Evolutionary conservation across 192 early-diverging fungal species (phyloP).

Genomic region (Gorgonomyces haynaldii): DNA sequence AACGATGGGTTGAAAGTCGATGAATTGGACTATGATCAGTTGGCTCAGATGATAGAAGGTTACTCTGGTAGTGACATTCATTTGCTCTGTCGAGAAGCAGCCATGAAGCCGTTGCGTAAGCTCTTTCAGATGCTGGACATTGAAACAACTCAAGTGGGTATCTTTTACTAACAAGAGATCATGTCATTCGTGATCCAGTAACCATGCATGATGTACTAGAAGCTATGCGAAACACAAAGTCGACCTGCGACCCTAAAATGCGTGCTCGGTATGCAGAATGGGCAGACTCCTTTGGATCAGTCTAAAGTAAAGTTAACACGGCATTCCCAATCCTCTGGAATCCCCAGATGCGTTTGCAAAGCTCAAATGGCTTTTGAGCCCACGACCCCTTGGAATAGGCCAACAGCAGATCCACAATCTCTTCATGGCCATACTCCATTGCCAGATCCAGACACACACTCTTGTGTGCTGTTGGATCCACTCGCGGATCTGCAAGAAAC

Average conservation of each 20-base stretch:
- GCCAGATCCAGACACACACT: not conserved
- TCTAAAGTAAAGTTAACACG: too few relatives aligned
- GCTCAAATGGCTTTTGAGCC: too few relatives aligned
- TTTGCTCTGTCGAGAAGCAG: slow-evolving; percentile 42
- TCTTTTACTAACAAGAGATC: not conserved
- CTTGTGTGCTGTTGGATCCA: not conserved
- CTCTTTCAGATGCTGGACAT: slow-evolving; percentile 37
- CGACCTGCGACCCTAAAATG: slow-evolving; percentile 11
- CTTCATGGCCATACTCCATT: not conserved
- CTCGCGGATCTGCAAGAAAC: not conserved
- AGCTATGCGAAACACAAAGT: slow-evolving; percentile 17
- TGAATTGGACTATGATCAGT: slow-evolving; percentile 23
- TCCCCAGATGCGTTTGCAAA: too few relatives aligned
- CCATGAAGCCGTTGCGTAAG: slow-evolving; percentile 38
- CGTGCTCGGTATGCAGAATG: slow-evolving; percentile 19
- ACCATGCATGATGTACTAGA: slow-evolving; percentile 14
- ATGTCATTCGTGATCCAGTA: slow-evolving; percentile 6
- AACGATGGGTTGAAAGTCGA: slow-evolving; percentile 16
- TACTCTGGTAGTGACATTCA: slow-evolving; percentile 47
- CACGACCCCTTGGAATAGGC: too few relatives aligned
- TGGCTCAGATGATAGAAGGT: slow-evolving; percentile 30
- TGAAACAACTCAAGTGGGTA: not conserved
- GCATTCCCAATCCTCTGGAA: too few relatives aligned
- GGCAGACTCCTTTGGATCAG: slow-evolving; percentile 24
- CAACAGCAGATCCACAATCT: not conserved